Conservation (phyloP, 2,329 filamentous ascomycete genomes). For the Zymoseptoria passerinii region DNA sequence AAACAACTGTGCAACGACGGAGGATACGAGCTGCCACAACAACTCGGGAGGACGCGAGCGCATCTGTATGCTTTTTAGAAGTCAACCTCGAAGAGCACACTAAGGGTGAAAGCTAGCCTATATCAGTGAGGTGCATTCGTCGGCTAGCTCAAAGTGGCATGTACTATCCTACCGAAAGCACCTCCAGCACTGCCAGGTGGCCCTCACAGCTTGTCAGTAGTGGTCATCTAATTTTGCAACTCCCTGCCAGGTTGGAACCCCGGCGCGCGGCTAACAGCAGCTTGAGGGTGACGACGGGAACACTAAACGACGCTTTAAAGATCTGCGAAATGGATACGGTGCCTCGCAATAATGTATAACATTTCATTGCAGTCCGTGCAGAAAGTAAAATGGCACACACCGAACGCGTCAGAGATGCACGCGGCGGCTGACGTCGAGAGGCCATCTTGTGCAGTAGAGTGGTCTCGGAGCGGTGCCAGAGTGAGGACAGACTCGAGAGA, state of each 20-base stretch:
- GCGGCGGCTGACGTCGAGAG: slow-evolving; percentile 3
- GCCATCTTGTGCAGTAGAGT: not conserved
- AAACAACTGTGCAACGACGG: slow-evolving; percentile 18
- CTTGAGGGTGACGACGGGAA: not conserved
- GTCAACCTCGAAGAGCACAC: too few relatives aligned
- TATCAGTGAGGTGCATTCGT: not conserved
- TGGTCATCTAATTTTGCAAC: not conserved
- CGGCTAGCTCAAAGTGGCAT: not conserved
- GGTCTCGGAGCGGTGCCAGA: not conserved
- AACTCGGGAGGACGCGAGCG: slow-evolving; percentile 11
- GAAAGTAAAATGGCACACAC: not conserved
- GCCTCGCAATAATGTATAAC: slow-evolving; percentile 1
- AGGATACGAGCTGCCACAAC: slow-evolving; percentile 3
- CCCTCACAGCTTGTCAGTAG: not conserved
- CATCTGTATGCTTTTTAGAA: slow-evolving; percentile 8
- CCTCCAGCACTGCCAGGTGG: not conserved
- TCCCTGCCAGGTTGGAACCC: not conserved
- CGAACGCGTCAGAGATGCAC: slow-evolving; percentile 11
- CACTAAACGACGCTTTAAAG: slow-evolving; percentile 6
- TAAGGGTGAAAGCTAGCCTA: not conserved
- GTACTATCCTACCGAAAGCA: not conserved
- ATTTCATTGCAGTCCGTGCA: slow-evolving; percentile 4
- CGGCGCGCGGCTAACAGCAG: not conserved
- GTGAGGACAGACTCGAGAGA: not conserved
- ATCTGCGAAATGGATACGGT: slow-evolving; percentile 8